Conservation (phyloP, 1,139 yeast genomes). For the Nakaseomyces delphensis region DNA sequence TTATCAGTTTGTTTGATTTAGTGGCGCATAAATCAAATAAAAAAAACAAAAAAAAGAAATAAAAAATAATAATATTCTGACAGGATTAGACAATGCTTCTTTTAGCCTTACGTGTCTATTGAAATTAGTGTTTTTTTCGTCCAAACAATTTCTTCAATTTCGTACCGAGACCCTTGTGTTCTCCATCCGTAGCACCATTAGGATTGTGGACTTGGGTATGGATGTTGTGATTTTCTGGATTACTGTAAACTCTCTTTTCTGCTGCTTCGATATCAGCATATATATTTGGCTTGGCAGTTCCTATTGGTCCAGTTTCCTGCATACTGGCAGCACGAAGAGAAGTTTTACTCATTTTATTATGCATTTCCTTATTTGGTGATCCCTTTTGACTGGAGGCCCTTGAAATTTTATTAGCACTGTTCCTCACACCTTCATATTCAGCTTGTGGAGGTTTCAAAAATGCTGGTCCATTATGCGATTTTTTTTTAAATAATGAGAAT, state of each 20-base stretch:
- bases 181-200: constrained; percentile 32
- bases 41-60: neutral
- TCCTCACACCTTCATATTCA: neutral
- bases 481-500: constrained; percentile 18
- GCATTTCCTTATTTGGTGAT: constrained; percentile 9
- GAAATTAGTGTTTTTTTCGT: constrained; percentile 25
- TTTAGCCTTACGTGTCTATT: no score
- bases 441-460: constrained; percentile 14
- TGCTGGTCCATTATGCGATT: constrained; percentile 8
- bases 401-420: neutral
- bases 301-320: constrained; percentile 6
- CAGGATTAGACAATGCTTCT: no score
- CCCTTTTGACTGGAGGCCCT: constrained; percentile 6
- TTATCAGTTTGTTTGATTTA: no score
- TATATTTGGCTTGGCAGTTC: constrained; percentile 8
- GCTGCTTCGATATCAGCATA: constrained; percentile 6
- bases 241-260: constrained; percentile 11
- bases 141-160: constrained; percentile 58
- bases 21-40: no score
- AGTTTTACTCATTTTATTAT: constrained; percentile 16
- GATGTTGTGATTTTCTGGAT: constrained; percentile 5
- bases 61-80: neutral
- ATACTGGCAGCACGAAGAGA: constrained; percentile 21
- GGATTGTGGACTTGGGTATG: constrained; percentile 11
- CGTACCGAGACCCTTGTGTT: constrained; percentile 42